Base-by-base conservation (phyloP, 352 stramenopile genomes). In the Phytopythium litorale region DNA sequence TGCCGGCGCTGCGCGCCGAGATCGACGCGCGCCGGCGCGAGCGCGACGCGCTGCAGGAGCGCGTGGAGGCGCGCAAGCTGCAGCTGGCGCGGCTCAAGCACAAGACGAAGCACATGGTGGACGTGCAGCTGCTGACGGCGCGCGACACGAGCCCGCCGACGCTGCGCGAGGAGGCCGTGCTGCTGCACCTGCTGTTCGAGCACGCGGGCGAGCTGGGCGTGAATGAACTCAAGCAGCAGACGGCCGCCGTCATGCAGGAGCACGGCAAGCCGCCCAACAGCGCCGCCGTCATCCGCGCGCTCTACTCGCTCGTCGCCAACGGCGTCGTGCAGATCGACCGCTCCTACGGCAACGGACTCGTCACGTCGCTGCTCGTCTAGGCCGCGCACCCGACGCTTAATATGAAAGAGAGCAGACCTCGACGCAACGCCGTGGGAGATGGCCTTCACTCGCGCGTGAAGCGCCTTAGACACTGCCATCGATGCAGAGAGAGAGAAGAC, bases 321-420 rank as follows among this genome's bases (percentile, higher is more conserved):
- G 77, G 78, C n/a, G 66, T 87, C 7, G 79, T 91, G 63, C 81
- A 89, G 60, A 87, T 89, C 57, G 81, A 91, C 60, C 71, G 81
- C 12, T 87, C 77, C 4, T 83, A 79, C 52, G 76, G 77, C 32
- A 82, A 84, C 46, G 81, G 81, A 1, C 71, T 91, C 25, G 79
- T 89, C 30, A 91, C 81, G 7, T 87, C 72, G 9, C 58, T 91
- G 19, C 65, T 91, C 32, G 70, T 91, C 11, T 91, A 70, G 62
- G 32, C 37, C 19, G 21, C 42, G 9, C 42, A 16, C 15, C 37
- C 37, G 4, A 40, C 11, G 37, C 4, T 43, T 19, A 43, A 43
- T 43, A 43, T 43, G 15, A 32, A 32, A 32, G 28, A 32, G 28
- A 32, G 28, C 28, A 32, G 28, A 7, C 28, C 1, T 32, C 28